Base-by-base conservation (phyloP, 768 basidiomycete species). In the Amylocystis lapponica region DNA sequence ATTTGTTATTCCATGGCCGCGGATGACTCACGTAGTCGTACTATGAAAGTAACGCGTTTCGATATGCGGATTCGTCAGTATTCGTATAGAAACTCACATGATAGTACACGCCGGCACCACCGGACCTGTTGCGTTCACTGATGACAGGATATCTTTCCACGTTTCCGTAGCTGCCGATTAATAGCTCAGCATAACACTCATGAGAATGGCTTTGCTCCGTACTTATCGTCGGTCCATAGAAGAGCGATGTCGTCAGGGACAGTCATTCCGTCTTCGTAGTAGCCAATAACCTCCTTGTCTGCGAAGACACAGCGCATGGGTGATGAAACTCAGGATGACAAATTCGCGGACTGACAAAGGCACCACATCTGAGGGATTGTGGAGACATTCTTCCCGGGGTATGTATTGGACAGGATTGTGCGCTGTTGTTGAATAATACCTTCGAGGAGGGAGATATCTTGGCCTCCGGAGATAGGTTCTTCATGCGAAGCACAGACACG, bases 211-310 rank as follows among this genome's bases (percentile, higher is more conserved):
- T n/a, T n/a, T n/a, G n/a, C n/a, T n/a, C n/a, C 52, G 25, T 37
- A 79, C 78, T 85, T 86, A 55, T 86, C 85, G 48, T 87, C 85
- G 1, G 82, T 65, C 83, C 81, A 83, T 20, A 83, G 65, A 2
- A 83, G 61, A 3, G 73, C 78, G n/a, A 83, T 65, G 55, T 83
- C 79, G 38, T 83, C 81, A 0, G 76, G 75, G 2, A 78, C 80
- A 4, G 62, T 64, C 68, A 83, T 66, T 10, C 81, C 80, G 39
- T 75, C 67, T 47, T 80, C 76, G 51, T 79, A 84, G 54, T 80
- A 83, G 0, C 74, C 78, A 54, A 80, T 72, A 6, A 85, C 84
- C 52, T 85, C 82, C 57, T 72, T 71, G 58, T 70, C 71, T 65
- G 33, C 25, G 20, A 11, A 7, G 10, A 13, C 12, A 26, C 17